Evolutionary conservation across 257 asterid genomes (phyloP), one percentile per base, ranked within the genome.

Genomic region (Solanum raphanifolium): DNA sequence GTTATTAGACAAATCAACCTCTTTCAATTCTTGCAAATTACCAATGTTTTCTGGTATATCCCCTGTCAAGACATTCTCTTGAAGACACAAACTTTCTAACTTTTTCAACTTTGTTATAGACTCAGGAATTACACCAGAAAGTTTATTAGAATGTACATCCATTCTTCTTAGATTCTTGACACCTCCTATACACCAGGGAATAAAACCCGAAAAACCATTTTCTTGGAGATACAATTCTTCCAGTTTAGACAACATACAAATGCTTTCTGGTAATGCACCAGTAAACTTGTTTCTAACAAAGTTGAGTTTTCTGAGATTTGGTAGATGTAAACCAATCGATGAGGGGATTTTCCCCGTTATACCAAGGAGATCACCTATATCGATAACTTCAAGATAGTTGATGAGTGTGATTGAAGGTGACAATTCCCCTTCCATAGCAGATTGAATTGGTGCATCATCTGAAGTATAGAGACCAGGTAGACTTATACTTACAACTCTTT

Each of bases 1-100:
- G 84, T 95, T 95, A 88, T 87, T 91, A 0, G 98, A 94, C 31
- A 94, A 86, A 89, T 92, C 93, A 31, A 94, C 92, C 86, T 91
- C 93, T 83, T 83, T 41, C 78, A 95, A 84, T 39, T 71, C 73
- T 55, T 82, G 89, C 86, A 94, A 65, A 66, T 91, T 87, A 46
- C 95, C 96, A 35, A 95, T 88, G 35, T 87, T 78, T 60, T 39
- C 90, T 29, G 98, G 98, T 27, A 94, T 89, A 18, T 75, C 16
- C 43, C 95, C 92, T 4, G 90, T 72, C 20, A 93, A 92, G 18
- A 89, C 29, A 86, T 94, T 93, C 41, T 91, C 87, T 65, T 90
- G 90, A 23, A 94, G 88, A 78, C 66, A 8, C 38, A 92, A 69
- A 15, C 18, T 86, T 86, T 91, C 92, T 52, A 93, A 89, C 39